Evolutionary conservation across 1,284 basidiomycete species (phyloP).

Genomic region (Mycena sp.): DNA sequence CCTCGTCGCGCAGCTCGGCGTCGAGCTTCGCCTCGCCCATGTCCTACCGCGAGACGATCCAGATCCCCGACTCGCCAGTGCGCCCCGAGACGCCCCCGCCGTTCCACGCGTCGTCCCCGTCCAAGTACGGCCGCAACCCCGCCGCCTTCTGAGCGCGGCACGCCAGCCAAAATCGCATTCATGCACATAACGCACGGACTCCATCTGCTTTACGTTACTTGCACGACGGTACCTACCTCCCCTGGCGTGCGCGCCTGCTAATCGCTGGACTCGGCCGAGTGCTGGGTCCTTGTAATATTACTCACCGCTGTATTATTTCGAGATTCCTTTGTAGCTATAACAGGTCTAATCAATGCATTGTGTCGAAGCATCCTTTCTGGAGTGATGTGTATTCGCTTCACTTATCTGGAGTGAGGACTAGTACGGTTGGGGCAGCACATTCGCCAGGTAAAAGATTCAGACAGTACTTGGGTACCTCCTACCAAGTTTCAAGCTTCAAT

Average conservation of each 20-base stretch:
- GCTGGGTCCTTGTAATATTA: constrained; percentile 4
- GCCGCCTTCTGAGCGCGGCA: constrained; percentile 18
- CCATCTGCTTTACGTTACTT: too few species aligned
- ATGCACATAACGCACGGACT: not conserved
- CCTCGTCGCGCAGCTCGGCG: constrained; percentile 11
- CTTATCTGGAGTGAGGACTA: too few species aligned
- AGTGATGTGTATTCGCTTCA: too few species aligned
- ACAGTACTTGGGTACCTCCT: too few species aligned
- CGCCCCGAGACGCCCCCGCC: constrained; percentile 22
- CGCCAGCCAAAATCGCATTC: not conserved
- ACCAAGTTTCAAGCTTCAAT: too few species aligned
- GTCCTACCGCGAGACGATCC: constrained; percentile 32
- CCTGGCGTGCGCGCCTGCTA: constrained; percentile 1
- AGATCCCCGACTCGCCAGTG: constrained; percentile 27
- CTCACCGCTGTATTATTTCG: constrained; percentile 16
- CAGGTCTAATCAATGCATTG: constrained; percentile 11
- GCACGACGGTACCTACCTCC: not conserved
- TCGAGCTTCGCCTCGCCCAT: constrained; percentile 32
- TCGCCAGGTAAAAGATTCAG: too few species aligned
- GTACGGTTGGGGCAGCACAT: too few species aligned
- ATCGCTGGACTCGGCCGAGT: not conserved
- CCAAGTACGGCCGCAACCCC: constrained; percentile 22
- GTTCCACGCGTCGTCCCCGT: constrained; percentile 11
- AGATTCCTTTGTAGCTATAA: constrained; percentile 15
- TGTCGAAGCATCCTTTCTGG: not conserved